Base-by-base conservation (phyloP, 2,329 filamentous ascomycete genomes). In the Monosporascus sp. region DNA sequence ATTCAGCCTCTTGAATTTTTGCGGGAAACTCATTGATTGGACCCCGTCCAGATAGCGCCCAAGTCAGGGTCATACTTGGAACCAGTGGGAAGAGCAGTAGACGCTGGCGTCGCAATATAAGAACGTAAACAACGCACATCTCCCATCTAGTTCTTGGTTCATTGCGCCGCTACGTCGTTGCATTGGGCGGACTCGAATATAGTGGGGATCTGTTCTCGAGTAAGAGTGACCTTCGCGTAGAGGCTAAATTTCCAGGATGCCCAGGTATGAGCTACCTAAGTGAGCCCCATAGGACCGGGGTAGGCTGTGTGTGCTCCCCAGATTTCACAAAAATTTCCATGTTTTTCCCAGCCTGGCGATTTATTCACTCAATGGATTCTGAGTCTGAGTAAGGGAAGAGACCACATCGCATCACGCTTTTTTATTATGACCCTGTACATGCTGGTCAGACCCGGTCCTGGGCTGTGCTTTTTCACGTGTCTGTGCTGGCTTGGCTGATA, bases 321-420 rank as follows among this genome's bases (percentile, higher is more conserved):
- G 67, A 64, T 62, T 64, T 63, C 60, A 63, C 59, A 63, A 59
- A 64, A 64, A 58, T 63, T 60, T 57, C 51, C 55, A 46, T 48
- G 17, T 39, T 51, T 51, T 44, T 55, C 60, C 64, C 63, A 65
- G 63, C 64, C 64, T 65, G 60, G 61, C 52, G 58, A 65, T 65
- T 58, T 58, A 56, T 57, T 49, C 50, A 52, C 47, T 55, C 55
- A 58, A 53, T 50, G 47, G 43, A 15, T 24, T n/a, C 6, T n/a
- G 38, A 41, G 18, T 18, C 22, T 31, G 43, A 22, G 20, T 15
- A 31, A 46, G 52, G 49, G 52, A 51, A 52, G 52, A 59, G 48
- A 60, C 59, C 62, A 62, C 58, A 64, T 64, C 61, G 65, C 58
- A 62, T 53, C 62, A 61, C 62, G 47, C 53, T 64, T 66, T 66